phyloP scores from a whole-genome alignment of 768 basidiomycete species.

The Sutorius australiensis region DNA sequence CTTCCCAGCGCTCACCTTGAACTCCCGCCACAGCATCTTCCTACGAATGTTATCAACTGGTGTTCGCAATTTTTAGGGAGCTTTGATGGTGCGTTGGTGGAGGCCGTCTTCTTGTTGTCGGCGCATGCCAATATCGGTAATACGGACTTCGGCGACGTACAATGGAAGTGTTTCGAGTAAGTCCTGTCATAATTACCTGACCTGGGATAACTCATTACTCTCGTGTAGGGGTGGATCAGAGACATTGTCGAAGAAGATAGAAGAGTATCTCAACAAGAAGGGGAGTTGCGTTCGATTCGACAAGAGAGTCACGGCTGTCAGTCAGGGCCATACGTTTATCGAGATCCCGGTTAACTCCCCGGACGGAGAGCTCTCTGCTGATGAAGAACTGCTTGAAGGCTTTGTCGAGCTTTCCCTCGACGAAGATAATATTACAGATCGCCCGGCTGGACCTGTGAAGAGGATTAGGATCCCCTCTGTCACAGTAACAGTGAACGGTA shows the following conservation, averaged over 20 bases:
- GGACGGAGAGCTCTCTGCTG: too few species aligned
- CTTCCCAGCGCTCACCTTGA: slow-evolving; percentile 15
- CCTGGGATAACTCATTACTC: not conserved
- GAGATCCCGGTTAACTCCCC: not conserved
- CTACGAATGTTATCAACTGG: slow-evolving; percentile 28
- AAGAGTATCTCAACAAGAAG: not conserved
- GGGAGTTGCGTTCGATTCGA: not conserved
- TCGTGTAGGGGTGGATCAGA: slow-evolving; percentile 2
- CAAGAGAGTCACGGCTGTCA: slow-evolving; percentile 4
- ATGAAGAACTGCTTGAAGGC: not conserved
- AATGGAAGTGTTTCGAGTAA: slow-evolving; percentile 12
- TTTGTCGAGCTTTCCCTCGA: not conserved
- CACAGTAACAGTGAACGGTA: slow-evolving; percentile 4
- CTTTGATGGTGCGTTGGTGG: not conserved
- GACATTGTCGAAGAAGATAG: slow-evolving; percentile 1
- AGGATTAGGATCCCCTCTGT: not conserved
- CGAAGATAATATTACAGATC: not conserved
- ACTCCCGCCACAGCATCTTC: slow-evolving; percentile 14
- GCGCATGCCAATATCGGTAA: not conserved
- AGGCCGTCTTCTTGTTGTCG: not conserved
- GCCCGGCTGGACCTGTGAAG: not conserved
- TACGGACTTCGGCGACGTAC: not conserved
- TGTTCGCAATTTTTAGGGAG: not conserved
- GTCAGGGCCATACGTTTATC: not conserved
- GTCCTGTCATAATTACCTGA: not conserved